Percentiles rank a stretch among this genome's conserved stretches.
phyloP scores from a whole-genome alignment of 257 asterid species.

The Nicotiana sylvestris region DNA sequence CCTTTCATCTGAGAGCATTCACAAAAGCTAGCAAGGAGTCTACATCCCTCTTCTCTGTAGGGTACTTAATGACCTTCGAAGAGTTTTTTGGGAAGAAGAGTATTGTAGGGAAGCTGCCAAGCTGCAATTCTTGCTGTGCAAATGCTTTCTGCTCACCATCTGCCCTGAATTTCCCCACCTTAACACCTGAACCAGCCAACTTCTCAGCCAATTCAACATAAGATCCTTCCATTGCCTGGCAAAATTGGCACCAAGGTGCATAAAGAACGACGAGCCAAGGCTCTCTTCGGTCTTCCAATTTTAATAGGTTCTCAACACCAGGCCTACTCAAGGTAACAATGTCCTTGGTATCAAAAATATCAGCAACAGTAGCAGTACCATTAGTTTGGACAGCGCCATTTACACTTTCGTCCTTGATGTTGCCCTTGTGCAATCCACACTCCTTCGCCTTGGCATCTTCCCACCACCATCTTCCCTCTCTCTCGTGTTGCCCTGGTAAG shows the following conservation, averaged over 20 bases:
- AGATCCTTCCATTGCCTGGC: constrained; percentile 85
- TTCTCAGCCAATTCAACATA: constrained; percentile 61
- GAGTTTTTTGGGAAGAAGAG: constrained; percentile 72
- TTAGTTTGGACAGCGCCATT: constrained; percentile 32
- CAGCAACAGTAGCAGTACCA: constrained; percentile 32
- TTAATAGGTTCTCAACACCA: constrained; percentile 74
- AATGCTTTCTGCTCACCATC: constrained; percentile 81
- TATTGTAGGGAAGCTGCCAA: constrained; percentile 78
- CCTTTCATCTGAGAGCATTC: constrained; percentile 51
- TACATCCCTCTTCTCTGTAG: constrained; percentile 77
- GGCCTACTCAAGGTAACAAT: constrained; percentile 56
- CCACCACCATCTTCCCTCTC: constrained; percentile 99
- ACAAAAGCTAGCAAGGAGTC: constrained; percentile 75
- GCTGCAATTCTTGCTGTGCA: constrained; percentile 57
- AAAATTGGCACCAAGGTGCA: constrained; percentile 89
- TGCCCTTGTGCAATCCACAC: constrained; percentile 88
- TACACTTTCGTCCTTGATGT: constrained; percentile 51
- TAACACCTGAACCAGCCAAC: constrained; percentile 59
- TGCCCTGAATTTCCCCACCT: constrained; percentile 77
- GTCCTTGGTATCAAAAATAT: constrained; percentile 42
- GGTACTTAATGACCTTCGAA: constrained; percentile 56
- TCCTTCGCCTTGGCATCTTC: constrained; percentile 93
- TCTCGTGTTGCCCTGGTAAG: constrained; percentile 84
- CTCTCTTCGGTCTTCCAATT: constrained; percentile 59
- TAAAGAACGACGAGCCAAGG: constrained; percentile 77